These are phyloP conservation scores for Cryptosporidium xiaoi DNA, from an alignment of 169 alveolate species.

Conservation along the genomic window DNA sequence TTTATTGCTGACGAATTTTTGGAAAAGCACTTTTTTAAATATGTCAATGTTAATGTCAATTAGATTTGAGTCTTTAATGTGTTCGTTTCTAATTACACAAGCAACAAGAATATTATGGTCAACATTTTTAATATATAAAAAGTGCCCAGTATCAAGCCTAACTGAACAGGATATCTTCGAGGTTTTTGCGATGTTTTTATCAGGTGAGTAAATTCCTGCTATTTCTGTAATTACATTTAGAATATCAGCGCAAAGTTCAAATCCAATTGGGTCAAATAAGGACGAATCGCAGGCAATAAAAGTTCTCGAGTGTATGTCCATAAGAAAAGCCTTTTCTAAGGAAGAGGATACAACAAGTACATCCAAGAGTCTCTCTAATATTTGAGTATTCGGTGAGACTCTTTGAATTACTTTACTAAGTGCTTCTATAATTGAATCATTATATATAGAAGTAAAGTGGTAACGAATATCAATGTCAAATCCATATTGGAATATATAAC, in stretches of 20 bases:
- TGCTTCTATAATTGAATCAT: constrained; percentile 61
- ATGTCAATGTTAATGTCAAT: constrained; percentile 54
- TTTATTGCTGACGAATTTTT: not conserved
- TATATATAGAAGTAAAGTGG: constrained; percentile 66
- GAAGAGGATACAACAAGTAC: constrained; percentile 53
- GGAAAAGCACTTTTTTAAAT: constrained; percentile 17
- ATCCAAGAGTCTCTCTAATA: constrained; percentile 47
- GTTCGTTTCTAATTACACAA: constrained; percentile 53
- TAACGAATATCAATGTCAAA: constrained; percentile 55
- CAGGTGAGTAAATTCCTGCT: constrained; percentile 38
- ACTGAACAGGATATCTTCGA: constrained; percentile 46
- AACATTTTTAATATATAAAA: constrained; percentile 13
- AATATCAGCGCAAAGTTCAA: constrained; percentile 63
- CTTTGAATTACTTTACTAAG: constrained; percentile 60
- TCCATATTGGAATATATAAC: constrained; percentile 50
- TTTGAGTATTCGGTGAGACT: constrained; percentile 58
- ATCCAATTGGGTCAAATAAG: constrained; percentile 60
- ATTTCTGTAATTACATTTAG: constrained; percentile 63
- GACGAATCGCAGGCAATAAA: constrained; percentile 68
- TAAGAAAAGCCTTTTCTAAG: constrained; percentile 45
- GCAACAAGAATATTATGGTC: constrained; percentile 55
- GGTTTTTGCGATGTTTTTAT: not conserved
- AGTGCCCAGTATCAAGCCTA: constrained; percentile 48
- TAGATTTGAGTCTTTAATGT: constrained; percentile 12
- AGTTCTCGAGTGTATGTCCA: constrained; percentile 70